Evolutionary conservation across 345 rosid genomes (phyloP).

Genomic region (Populus ilicifolia): DNA sequence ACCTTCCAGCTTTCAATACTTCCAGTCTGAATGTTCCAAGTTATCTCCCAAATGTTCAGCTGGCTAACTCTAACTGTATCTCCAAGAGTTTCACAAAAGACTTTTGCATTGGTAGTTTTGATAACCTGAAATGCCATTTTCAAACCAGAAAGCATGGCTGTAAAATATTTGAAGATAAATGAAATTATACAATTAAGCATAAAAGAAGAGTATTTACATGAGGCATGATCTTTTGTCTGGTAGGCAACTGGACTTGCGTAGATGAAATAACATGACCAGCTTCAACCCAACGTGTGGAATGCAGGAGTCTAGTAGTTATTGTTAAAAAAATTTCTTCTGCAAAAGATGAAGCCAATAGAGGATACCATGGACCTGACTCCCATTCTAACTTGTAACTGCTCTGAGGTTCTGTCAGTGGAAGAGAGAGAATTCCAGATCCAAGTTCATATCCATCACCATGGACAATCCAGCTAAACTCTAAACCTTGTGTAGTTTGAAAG

Average conservation of each 20-base stretch:
- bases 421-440: conserved; percentile 69
- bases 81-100: conserved; percentile 50
- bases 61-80: conserved; percentile 51
- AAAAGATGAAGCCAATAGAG: conserved; percentile 55
- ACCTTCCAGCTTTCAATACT: conserved; percentile 86
- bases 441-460: conserved; percentile 68
- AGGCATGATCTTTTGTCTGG: conserved; percentile 48
- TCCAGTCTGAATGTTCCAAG: conserved; percentile 54
- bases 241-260: conserved; percentile 68
- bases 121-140: conserved; percentile 45
- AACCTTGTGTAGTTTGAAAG: conserved; percentile 59
- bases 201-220: conserved; percentile 46
- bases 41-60: conserved; percentile 66
- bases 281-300: conserved; percentile 68
- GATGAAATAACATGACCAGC: conserved; percentile 80
- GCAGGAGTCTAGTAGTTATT: conserved; percentile 48
- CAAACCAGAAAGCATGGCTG: conserved; percentile 2
- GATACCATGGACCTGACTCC: conserved; percentile 82
- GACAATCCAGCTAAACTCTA: conserved; percentile 67
- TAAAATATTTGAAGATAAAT: neutral
- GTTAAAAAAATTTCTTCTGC: conserved; percentile 71
- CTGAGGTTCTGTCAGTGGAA: conserved; percentile 67
- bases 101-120: conserved; percentile 36
- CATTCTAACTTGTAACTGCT: conserved; percentile 56
- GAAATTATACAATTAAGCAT: neutral